Evolutionary conservation across 2,329 filamentous ascomycete species (phyloP).

Genomic region (Calonectria leucothoes): DNA sequence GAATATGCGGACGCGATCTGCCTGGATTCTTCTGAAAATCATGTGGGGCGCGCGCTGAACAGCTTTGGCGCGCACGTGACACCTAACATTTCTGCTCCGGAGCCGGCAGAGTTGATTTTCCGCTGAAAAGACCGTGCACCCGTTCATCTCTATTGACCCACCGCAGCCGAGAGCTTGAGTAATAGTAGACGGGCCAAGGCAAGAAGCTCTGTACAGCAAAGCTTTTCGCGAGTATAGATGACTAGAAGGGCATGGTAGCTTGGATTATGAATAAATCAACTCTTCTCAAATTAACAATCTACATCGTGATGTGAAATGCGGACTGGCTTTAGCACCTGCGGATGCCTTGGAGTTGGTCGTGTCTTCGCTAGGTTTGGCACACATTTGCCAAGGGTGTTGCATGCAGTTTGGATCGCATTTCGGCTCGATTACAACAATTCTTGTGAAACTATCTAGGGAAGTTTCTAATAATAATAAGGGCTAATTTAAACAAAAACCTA

Average conservation of each 20-base stretch:
- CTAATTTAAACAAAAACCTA: not conserved
- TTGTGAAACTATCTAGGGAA: not conserved
- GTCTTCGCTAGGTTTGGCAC: too few species aligned
- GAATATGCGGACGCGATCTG: constrained; percentile 17
- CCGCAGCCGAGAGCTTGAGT: not conserved
- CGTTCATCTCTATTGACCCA: not conserved
- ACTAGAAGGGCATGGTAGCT: too few species aligned
- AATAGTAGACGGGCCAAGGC: not conserved
- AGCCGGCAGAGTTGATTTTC: constrained; percentile 3
- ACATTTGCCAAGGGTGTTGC: too few species aligned
- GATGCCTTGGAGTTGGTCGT: too few species aligned
- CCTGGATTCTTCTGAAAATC: constrained; percentile 19
- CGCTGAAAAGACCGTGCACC: not conserved
- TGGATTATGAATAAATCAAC: too few species aligned
- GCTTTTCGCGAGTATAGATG: too few species aligned
- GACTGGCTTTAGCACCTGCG: too few species aligned
- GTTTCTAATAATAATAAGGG: not conserved
- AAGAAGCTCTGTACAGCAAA: not conserved
- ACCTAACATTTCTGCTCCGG: not conserved
- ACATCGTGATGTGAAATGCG: too few species aligned
- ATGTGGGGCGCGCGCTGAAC: constrained; percentile 10
- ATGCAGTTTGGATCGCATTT: too few species aligned
- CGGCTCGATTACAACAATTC: too few species aligned
- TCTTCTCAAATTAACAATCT: too few species aligned
- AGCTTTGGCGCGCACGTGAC: constrained; percentile 6